Conservation (phyloP, 805 yeast species). For the Candida boidinii region DNA sequence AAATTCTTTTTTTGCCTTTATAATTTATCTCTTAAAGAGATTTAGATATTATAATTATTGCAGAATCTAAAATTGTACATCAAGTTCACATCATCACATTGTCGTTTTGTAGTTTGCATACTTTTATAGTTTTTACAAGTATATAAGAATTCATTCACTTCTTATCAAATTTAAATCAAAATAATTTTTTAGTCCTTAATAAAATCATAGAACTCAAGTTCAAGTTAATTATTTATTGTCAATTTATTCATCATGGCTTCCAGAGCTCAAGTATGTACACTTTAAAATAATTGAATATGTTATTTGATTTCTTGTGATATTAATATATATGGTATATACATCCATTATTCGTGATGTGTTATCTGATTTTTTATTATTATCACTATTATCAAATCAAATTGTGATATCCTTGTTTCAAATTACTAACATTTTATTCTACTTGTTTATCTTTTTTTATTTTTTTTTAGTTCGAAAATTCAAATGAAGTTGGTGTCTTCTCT, state of each 20-base stretch:
- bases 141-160: background rate
- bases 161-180: background rate
- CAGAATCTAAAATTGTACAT: no score
- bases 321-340: no score
- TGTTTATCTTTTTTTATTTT: background rate
- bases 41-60: no score
- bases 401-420: no score
- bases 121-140: background rate
- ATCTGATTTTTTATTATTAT: background rate
- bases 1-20: no score
- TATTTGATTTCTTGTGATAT: no score
- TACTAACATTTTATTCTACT: conserved; percentile 4
- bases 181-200: background rate
- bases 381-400: background rate
- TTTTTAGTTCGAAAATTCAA: conserved; percentile 63
- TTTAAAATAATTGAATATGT: no score
- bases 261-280: conserved; percentile 49
- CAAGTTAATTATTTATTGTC: background rate
- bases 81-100: no score
- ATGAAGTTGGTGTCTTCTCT: conserved; percentile 90
- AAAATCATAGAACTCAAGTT: background rate
- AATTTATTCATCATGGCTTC: conserved; percentile 45
- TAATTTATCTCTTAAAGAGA: no score
- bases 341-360: no score
- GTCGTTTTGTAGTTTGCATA: background rate